Percentiles rank a stretch among this genome's conserved stretches.
Evolutionary conservation across 768 basidiomycete species (phyloP).

Genomic region (Mycena floridula): DNA sequence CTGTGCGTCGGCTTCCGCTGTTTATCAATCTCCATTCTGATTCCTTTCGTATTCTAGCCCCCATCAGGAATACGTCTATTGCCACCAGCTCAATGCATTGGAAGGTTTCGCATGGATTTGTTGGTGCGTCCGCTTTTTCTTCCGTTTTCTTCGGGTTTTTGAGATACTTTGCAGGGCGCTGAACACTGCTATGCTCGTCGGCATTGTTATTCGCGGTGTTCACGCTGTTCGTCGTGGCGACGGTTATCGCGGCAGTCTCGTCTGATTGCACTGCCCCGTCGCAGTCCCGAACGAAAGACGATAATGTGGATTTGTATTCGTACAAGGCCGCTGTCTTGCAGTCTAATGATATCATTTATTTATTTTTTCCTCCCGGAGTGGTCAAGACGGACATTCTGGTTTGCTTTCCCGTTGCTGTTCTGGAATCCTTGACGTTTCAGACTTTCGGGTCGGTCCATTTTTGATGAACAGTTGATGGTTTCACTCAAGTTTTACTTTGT

Average conservation of each 20-base stretch:
- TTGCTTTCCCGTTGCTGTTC: no score
- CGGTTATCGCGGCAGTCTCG: conserved; percentile 2
- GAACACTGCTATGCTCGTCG: neutral
- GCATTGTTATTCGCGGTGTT: neutral
- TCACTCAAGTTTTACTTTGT: no score
- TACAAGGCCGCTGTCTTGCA: no score
- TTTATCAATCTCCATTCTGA: neutral
- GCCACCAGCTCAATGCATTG: conserved; percentile 50
- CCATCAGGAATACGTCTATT: conserved; percentile 32
- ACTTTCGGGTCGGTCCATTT: no score
- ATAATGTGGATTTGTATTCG: no score
- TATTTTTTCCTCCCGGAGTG: no score
- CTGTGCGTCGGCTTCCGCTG: conserved; percentile 39
- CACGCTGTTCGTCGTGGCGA: neutral
- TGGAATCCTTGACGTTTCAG: no score
- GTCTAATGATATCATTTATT: no score
- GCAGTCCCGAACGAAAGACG: no score
- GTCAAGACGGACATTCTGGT: no score
- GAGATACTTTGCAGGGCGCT: neutral
- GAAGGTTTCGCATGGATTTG: conserved; percentile 53
- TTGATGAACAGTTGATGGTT: no score
- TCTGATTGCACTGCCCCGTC: no score
- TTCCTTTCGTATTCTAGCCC: conserved; percentile 1
- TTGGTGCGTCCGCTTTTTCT: conserved; percentile 28
- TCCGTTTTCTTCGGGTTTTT: neutral